Percentiles rank a stretch among this genome's conserved stretches.
phyloP scores from a whole-genome alignment of 106 monocot species.

The Dactylorhiza incarnata region DNA sequence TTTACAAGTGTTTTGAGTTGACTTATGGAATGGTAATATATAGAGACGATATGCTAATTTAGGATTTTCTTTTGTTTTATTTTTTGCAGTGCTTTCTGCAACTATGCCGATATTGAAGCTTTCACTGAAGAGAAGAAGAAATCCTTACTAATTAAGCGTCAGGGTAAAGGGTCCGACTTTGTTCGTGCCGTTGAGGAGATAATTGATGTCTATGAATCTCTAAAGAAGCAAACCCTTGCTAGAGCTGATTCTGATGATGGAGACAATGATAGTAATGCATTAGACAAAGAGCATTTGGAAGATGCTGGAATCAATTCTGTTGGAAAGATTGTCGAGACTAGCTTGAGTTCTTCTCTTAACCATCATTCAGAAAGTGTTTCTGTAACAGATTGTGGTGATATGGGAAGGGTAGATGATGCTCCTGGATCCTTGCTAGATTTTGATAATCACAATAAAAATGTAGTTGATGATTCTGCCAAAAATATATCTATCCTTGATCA shows the following conservation, averaged over 20 bases:
- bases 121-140: conserved; percentile 98
- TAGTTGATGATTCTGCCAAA: conserved; percentile 24
- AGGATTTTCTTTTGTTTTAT: neutral
- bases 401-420: conserved; percentile 10
- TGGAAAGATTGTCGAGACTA: conserved; percentile 17
- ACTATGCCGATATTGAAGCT: conserved; percentile 91
- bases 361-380: conserved; percentile 21
- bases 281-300: conserved; percentile 19
- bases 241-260: conserved; percentile 15
- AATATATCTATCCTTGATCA: conserved; percentile 51
- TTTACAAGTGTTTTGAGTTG: neutral
- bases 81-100: conserved; percentile 86
- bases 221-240: conserved; percentile 38
- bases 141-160: conserved; percentile 60
- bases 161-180: conserved; percentile 97
- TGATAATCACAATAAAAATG: conserved; percentile 20
- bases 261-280: conserved; percentile 3
- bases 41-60: neutral
- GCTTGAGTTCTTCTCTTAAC: neutral
- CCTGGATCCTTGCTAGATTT: conserved; percentile 1
- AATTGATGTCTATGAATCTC: conserved; percentile 57
- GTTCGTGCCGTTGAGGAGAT: conserved; percentile 95
- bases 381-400: conserved; percentile 10
- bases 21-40: neutral
- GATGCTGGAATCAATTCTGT: conserved; percentile 15